These are phyloP conservation scores for Rhodotorula mucilaginosa DNA, from an alignment of 1,284 basidiomycete species.

Conservation along the genomic window DNA sequence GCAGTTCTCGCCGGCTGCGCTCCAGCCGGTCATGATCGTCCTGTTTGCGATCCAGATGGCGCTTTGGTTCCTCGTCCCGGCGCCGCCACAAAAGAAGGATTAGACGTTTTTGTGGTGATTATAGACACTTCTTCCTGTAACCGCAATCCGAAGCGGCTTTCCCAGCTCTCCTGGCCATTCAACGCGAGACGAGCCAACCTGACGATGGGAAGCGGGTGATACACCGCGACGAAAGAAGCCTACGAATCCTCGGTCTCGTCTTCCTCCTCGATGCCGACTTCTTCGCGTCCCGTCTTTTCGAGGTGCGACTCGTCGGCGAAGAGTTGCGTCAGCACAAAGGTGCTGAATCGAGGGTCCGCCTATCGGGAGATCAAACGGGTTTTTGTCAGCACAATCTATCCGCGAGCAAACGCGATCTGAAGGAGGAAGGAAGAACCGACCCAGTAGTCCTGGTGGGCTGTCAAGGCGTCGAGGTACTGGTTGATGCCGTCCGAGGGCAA, in stretches of 20 bases:
- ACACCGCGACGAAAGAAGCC: not conserved
- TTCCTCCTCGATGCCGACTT: slow-evolving; percentile 30
- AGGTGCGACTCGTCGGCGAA: slow-evolving; percentile 29
- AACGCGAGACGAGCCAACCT: not conserved
- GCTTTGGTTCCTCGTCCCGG: slow-evolving; percentile 15
- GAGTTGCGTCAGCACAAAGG: slow-evolving; percentile 30
- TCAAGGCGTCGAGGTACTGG: slow-evolving; percentile 31
- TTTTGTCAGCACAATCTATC: too few relatives aligned
- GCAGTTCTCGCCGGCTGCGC: slow-evolving; percentile 12
- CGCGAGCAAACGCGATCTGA: too few relatives aligned
- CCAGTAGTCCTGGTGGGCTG: slow-evolving; percentile 31
- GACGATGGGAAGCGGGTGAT: too few relatives aligned
- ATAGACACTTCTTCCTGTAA: not conserved
- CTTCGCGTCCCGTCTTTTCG: slow-evolving; percentile 30
- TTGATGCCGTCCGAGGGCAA: slow-evolving; percentile 28
- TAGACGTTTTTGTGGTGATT: not conserved
- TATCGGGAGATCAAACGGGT: not conserved
- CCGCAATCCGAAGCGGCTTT: too few relatives aligned
- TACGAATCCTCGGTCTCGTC: slow-evolving; percentile 6
- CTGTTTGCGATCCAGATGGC: slow-evolving; percentile 30
- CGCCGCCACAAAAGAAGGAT: slow-evolving; percentile 21
- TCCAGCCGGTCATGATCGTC: slow-evolving; percentile 35
- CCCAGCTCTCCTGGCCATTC: not conserved
- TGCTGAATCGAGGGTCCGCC: slow-evolving; percentile 28
- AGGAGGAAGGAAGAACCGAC: too few relatives aligned